Percentiles rank a stretch among this genome's conserved stretches.
Evolutionary conservation across 192 early-diverging fungal genomes (phyloP).

Genomic region (Fimicolochytrium jonesii): DNA sequence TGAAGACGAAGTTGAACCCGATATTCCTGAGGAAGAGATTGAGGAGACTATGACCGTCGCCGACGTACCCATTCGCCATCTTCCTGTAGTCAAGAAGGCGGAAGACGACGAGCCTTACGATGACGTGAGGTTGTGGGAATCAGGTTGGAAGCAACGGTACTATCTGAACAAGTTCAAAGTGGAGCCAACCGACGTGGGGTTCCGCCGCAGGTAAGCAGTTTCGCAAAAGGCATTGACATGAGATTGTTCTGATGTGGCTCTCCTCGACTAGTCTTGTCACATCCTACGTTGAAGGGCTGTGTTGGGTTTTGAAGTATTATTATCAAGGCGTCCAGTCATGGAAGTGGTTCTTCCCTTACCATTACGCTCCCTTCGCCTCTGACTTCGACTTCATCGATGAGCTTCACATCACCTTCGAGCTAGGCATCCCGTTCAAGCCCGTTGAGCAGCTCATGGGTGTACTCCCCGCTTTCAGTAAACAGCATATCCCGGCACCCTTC

Average conservation of each 20-base stretch:
- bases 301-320: constrained; percentile 98
- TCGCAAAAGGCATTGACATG: neutral
- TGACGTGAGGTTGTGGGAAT: constrained; percentile 68
- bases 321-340: constrained; percentile 94
- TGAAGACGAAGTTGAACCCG: constrained; percentile 35
- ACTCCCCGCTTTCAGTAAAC: constrained; percentile 78
- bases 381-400: constrained; percentile 57
- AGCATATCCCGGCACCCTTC: constrained; percentile 77
- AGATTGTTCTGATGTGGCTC: too few species aligned
- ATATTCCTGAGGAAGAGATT: constrained; percentile 34
- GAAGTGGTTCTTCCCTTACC: constrained; percentile 98
- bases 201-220: constrained; percentile 42
- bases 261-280: constrained; percentile 47
- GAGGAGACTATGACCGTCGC: constrained; percentile 36
- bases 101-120: constrained; percentile 51
- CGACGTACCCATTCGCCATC: constrained; percentile 31
- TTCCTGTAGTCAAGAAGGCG: constrained; percentile 7
- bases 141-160: constrained; percentile 74
- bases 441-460: constrained; percentile 99
- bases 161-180: constrained; percentile 72
- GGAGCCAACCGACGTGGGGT: constrained; percentile 49
- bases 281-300: constrained; percentile 86
- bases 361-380: constrained; percentile 93
- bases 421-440: constrained; percentile 85
- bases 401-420: constrained; percentile 67